Conservation (phyloP, 306 rosid species). For the Pterocarpus santalinus region DNA sequence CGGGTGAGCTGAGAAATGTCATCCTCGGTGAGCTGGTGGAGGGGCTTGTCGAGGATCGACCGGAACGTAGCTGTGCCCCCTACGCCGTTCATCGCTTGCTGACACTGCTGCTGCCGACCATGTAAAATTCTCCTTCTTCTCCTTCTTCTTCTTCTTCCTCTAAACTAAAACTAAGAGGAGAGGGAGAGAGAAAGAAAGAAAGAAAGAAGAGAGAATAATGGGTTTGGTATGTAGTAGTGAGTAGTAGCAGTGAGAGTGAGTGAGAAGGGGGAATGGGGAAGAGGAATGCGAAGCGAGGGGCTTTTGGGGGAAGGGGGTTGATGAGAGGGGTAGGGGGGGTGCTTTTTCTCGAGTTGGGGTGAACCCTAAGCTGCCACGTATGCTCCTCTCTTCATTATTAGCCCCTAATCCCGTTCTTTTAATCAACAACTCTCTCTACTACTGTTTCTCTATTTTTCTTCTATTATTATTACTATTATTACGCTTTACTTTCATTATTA, state of each 20-base stretch:
- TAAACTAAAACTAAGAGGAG: no score
- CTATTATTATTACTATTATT: neutral
- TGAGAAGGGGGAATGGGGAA: neutral
- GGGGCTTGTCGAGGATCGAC: conserved; percentile 92
- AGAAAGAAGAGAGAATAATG: neutral
- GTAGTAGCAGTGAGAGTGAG: neutral
- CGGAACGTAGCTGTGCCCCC: conserved; percentile 67
- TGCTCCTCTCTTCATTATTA: conserved; percentile 59
- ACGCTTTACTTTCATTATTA: no score
- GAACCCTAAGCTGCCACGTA: conserved; percentile 99
- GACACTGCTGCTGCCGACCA: conserved; percentile 35
- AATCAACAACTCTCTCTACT: neutral
- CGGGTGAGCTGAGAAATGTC: conserved; percentile 99
- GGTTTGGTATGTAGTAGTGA: neutral
- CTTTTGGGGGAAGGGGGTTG: neutral
- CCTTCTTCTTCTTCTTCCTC: neutral
- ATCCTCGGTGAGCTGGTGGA: conserved; percentile 90
- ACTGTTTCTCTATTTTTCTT: neutral
- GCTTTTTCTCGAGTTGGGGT: conserved; percentile 62
- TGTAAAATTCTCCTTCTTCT: neutral
- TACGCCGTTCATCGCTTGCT: conserved; percentile 72
- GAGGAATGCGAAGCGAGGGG: neutral
- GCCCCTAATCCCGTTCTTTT: conserved; percentile 43
- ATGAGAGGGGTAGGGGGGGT: conserved; percentile 38
- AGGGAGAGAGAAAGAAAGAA: neutral